phyloP scores from a whole-genome alignment of 1,284 basidiomycete species.

The Apiotrichum sp. region DNA sequence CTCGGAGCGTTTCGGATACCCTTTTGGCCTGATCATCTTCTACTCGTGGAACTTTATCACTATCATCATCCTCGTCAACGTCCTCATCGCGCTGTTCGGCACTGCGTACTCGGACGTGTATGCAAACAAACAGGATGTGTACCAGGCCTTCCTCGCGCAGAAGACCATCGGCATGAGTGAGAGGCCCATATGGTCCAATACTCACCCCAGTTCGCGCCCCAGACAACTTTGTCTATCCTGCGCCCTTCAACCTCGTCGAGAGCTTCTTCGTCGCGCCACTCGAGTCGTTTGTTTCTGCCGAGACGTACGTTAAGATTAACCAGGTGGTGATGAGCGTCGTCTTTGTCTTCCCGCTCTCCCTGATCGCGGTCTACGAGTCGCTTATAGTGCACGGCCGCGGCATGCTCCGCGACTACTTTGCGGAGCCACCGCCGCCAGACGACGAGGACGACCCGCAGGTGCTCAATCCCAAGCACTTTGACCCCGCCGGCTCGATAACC shows the following conservation, averaged over 20 bases:
- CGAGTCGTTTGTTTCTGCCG: background rate
- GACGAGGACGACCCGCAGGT: slow-evolving; percentile 50
- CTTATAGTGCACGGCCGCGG: slow-evolving; percentile 43
- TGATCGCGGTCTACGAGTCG: slow-evolving; percentile 71
- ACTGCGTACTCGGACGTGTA: slow-evolving; percentile 77
- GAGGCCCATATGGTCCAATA: slow-evolving; percentile 21
- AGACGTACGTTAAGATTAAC: slow-evolving; percentile 56
- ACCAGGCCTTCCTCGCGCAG: slow-evolving; percentile 73
- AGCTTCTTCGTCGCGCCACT: slow-evolving; percentile 20
- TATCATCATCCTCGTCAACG: slow-evolving; percentile 80
- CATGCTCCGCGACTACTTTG: slow-evolving; percentile 62
- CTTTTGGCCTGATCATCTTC: slow-evolving; percentile 66
- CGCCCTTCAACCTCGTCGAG: slow-evolving; percentile 68
- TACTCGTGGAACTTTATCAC: slow-evolving; percentile 87
- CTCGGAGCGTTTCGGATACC: slow-evolving; percentile 48
- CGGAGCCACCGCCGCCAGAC: slow-evolving; percentile 55
- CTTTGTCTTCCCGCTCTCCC: slow-evolving; percentile 70
- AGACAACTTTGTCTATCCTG: slow-evolving; percentile 51
- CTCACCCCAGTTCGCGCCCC: slow-evolving; percentile 56
- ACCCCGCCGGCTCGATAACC: slow-evolving; percentile 55
- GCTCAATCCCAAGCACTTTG: slow-evolving; percentile 51
- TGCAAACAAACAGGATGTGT: slow-evolving; percentile 49
- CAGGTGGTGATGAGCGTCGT: slow-evolving; percentile 65
- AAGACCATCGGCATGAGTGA: slow-evolving; percentile 67
- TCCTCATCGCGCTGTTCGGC: slow-evolving; percentile 89